These are phyloP conservation scores for Peronospora farinosa DNA, from an alignment of 352 stramenopile species.

Conservation along the genomic window DNA sequence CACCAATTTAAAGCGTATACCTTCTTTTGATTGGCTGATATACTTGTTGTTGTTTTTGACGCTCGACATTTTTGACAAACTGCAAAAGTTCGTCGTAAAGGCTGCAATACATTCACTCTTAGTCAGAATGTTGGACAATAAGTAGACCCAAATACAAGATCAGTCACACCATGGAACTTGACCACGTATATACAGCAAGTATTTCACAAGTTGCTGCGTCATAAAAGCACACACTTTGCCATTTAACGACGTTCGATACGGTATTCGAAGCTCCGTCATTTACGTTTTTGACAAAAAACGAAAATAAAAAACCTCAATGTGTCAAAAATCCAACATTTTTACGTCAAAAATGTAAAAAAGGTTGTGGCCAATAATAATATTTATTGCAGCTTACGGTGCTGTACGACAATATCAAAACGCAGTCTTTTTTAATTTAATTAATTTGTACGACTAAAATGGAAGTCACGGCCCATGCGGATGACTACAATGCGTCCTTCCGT, in stretches of 20 bases:
- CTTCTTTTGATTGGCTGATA: constrained; percentile 2
- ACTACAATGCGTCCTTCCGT: constrained; percentile 85
- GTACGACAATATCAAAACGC: no score
- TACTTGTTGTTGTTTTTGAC: constrained; percentile 13
- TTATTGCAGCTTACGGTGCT: no score
- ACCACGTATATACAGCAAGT: constrained; percentile 56
- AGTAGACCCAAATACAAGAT: not conserved
- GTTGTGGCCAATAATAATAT: no score
- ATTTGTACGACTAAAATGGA: constrained; percentile 31
- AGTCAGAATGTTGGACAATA: not conserved
- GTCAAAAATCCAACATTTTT: no score
- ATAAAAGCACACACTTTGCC: constrained; percentile 36
- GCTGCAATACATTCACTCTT: constrained; percentile 23
- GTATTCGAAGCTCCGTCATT: constrained; percentile 18
- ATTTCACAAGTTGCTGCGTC: constrained; percentile 35
- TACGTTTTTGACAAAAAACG: not conserved
- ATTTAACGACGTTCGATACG: constrained; percentile 44
- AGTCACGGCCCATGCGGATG: constrained; percentile 61
- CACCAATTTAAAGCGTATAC: constrained; percentile 1
- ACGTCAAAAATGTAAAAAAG: no score
- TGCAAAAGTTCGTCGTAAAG: constrained; percentile 48
- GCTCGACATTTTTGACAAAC: constrained; percentile 19
- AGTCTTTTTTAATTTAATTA: no score
- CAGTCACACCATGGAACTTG: constrained; percentile 52
- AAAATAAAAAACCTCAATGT: not conserved